Evolutionary conservation across 2,329 filamentous ascomycete genomes (phyloP).

Genomic region (Penicillium sp.): DNA sequence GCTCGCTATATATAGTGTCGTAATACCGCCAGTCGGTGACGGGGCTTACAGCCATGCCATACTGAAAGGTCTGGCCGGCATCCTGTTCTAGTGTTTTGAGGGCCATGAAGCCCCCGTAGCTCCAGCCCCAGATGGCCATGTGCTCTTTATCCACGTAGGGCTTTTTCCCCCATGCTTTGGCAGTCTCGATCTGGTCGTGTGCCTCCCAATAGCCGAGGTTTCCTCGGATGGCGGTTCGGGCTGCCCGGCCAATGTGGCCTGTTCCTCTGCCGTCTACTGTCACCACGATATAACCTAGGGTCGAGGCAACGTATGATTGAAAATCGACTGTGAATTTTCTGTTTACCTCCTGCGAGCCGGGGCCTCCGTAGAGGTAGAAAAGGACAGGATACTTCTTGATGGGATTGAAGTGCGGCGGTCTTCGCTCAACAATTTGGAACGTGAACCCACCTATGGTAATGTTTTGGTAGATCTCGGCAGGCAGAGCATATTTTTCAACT

Average conservation of each 20-base stretch:
- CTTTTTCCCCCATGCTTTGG: constrained; percentile 76
- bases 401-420: constrained; percentile 80
- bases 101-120: constrained; percentile 91
- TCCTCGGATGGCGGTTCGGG: constrained; percentile 75
- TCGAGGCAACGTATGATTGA: constrained; percentile 80
- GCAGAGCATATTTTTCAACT: constrained; percentile 73
- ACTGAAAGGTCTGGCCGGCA: constrained; percentile 83
- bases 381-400: constrained; percentile 87
- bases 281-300: constrained; percentile 86
- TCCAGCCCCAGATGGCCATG: constrained; percentile 98
- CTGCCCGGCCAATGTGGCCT: constrained; percentile 79
- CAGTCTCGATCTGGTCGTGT: constrained; percentile 84
- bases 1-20: constrained; percentile 41
- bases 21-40: constrained; percentile 79
- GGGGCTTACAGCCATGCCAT: constrained; percentile 96
- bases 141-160: constrained; percentile 76
- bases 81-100: constrained; percentile 93
- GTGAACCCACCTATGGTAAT: constrained; percentile 77
- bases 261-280: constrained; percentile 93
- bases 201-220: constrained; percentile 83
- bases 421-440: constrained; percentile 73
- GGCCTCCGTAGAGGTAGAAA: constrained; percentile 92
- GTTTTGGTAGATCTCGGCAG: constrained; percentile 75
- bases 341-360: constrained; percentile 82
- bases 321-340: constrained; percentile 83